Conservation (phyloP, 1,284 basidiomycete genomes). For the Cryptococcus deneoformans region DNA sequence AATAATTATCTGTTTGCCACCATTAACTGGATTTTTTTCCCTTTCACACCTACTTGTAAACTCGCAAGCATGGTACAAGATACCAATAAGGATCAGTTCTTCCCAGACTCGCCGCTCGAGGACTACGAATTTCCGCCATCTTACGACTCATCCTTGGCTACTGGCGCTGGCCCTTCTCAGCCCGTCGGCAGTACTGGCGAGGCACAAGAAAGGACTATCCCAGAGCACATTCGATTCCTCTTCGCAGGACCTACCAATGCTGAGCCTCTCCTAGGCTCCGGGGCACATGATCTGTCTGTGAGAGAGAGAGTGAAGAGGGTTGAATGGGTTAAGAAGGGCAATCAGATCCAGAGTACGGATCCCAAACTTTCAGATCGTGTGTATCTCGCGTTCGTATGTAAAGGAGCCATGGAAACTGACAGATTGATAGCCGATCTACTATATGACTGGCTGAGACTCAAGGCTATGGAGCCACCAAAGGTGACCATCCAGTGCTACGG, state of each 20-base stretch:
- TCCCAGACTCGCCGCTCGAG: neutral
- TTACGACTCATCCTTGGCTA: conserved; percentile 24
- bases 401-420: neutral
- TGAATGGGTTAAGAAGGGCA: conserved; percentile 7
- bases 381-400: conserved; percentile 3
- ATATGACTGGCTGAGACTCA: conserved; percentile 37
- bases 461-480: conserved; percentile 23
- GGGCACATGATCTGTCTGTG: neutral
- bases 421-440: conserved; percentile 23
- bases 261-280: conserved; percentile 24
- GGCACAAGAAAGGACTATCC: conserved; percentile 3
- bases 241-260: conserved; percentile 31
- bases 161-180: neutral
- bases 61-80: conserved; percentile 7
- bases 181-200: neutral
- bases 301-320: conserved; percentile 13
- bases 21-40: too few relatives aligned
- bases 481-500: conserved; percentile 26
- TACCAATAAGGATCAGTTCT: conserved; percentile 1
- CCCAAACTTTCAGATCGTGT: conserved; percentile 25
- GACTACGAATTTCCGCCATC: conserved; percentile 28
- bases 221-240: conserved; percentile 20
- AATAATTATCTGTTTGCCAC: too few relatives aligned
- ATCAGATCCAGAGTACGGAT: conserved; percentile 20
- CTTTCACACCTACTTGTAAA: too few relatives aligned